A percentile compares a stretch with the other conserved stretches of the same genome.
phyloP scores from a whole-genome alignment of 2,329 filamentous ascomycete genomes.

The Ceratocystiopsis minuta region DNA sequence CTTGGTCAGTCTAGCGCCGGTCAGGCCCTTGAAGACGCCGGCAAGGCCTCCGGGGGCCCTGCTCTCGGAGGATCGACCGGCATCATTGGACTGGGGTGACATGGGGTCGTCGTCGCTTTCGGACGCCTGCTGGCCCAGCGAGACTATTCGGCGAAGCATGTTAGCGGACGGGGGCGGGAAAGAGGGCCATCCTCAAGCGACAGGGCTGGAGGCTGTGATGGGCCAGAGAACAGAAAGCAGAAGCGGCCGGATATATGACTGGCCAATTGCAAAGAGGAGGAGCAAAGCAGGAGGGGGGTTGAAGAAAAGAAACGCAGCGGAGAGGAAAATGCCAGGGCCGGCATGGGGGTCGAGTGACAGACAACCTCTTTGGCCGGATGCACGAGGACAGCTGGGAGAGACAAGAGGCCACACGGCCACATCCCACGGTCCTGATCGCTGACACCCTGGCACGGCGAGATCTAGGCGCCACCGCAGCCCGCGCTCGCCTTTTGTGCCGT shows the following conservation, averaged over 20 bases:
- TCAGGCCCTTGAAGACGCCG: constrained; percentile 45
- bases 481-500: too few relatives aligned
- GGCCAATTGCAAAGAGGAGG: neutral
- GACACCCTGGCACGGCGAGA: too few relatives aligned
- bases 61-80: constrained; percentile 33
- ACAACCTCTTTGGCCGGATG: too few relatives aligned
- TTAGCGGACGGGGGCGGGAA: constrained; percentile 13
- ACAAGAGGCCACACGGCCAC: too few relatives aligned
- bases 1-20: constrained; percentile 35
- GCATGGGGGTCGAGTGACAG: too few relatives aligned
- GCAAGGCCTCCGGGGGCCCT: constrained; percentile 38
- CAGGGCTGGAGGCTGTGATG: neutral
- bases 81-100: constrained; percentile 42
- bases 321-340: neutral
- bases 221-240: neutral
- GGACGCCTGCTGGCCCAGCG: constrained; percentile 23
- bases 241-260: neutral
- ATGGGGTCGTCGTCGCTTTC: constrained; percentile 34
- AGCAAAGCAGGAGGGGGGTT: too few relatives aligned
- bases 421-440: too few relatives aligned
- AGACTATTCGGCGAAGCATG: constrained; percentile 26
- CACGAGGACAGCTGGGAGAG: too few relatives aligned
- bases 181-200: neutral
- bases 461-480: too few relatives aligned
- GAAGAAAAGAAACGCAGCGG: neutral